phyloP scores from a whole-genome alignment of 352 stramenopile species.

The Globisporangium emineosum region DNA sequence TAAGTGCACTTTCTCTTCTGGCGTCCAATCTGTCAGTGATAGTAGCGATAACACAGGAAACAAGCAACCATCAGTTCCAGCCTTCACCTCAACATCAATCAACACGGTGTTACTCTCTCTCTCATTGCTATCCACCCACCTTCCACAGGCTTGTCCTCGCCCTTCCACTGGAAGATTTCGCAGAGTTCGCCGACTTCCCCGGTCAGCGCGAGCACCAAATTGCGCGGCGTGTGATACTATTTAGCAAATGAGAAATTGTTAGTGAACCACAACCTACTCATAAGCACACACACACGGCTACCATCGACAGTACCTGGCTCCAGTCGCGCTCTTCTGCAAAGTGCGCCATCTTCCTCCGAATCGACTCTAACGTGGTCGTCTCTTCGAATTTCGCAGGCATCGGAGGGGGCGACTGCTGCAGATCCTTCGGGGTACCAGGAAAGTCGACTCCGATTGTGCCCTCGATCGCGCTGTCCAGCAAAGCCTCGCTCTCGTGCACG shows the following conservation, averaged over 20 bases:
- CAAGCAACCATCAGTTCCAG: background rate
- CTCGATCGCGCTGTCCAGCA: conserved; percentile 57
- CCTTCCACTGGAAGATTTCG: conserved; percentile 95
- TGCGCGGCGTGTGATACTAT: conserved; percentile 81
- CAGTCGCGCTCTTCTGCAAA: conserved; percentile 66
- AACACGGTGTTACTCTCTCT: background rate
- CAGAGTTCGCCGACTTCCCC: conserved; percentile 95
- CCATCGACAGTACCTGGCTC: conserved; percentile 35
- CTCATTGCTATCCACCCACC: conserved; percentile 24
- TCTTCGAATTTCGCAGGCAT: conserved; percentile 37
- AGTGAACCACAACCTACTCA: background rate
- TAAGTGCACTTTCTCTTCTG: conserved; percentile 87
- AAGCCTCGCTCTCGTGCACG: conserved; percentile 47
- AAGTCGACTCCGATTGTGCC: conserved; percentile 37
- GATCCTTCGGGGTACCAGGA: conserved; percentile 14
- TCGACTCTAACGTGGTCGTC: conserved; percentile 51
- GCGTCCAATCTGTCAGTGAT: conserved; percentile 49
- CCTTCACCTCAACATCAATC: background rate
- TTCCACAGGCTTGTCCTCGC: conserved; percentile 69
- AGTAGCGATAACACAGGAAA: conserved; percentile 1
- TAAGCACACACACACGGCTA: background rate
- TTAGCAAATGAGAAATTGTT: background rate
- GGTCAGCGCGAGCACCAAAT: conserved; percentile 92
- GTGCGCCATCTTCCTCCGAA: conserved; percentile 47
- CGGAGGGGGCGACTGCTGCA: background rate